A percentile compares a stretch with the other conserved stretches of the same genome.
Conservation (phyloP, 805 yeast species). For the Kazachstania taianensis region DNA sequence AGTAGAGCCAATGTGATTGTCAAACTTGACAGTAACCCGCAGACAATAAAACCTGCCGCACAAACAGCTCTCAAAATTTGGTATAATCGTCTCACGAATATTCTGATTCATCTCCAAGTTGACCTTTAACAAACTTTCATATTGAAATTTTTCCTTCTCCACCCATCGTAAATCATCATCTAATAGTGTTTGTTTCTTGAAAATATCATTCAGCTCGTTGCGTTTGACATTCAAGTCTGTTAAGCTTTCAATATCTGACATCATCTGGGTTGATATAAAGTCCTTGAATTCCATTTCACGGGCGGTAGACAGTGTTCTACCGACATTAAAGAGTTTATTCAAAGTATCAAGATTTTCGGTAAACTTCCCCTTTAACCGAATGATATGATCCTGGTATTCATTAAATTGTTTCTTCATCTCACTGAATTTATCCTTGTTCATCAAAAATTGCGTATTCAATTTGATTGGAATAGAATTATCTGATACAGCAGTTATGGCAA, state of each 20-base stretch:
- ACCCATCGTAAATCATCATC: too few species aligned
- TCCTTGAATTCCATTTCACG: constrained; percentile 23
- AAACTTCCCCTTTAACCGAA: constrained; percentile 13
- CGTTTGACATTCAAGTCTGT: constrained; percentile 16
- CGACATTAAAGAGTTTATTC: constrained; percentile 21
- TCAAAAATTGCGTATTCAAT: constrained; percentile 28
- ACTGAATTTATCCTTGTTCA: constrained; percentile 16
- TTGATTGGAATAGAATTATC: constrained; percentile 34
- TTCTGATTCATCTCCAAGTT: constrained; percentile 36
- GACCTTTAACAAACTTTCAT: constrained; percentile 28
- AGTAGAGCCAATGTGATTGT: constrained; percentile 26
- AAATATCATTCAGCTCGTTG: constrained; percentile 18
- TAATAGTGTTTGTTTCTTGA: constrained; percentile 19
- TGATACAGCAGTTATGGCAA: constrained; percentile 30
- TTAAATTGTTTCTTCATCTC: constrained; percentile 19
- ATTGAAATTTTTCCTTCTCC: too few species aligned
- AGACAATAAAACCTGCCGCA: constrained; percentile 49
- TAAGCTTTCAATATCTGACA: constrained; percentile 27
- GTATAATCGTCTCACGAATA: constrained; percentile 42
- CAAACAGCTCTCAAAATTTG: constrained; percentile 54
- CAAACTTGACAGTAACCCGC: constrained; percentile 38
- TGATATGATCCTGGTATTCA: constrained; percentile 8
- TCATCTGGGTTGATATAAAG: constrained; percentile 20
- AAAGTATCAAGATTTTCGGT: constrained; percentile 14
- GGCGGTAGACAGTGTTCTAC: constrained; percentile 10